Percentiles rank a stretch among this genome's conserved stretches.
phyloP scores from a whole-genome alignment of 345 rosid genomes.

The Salix dunnii region DNA sequence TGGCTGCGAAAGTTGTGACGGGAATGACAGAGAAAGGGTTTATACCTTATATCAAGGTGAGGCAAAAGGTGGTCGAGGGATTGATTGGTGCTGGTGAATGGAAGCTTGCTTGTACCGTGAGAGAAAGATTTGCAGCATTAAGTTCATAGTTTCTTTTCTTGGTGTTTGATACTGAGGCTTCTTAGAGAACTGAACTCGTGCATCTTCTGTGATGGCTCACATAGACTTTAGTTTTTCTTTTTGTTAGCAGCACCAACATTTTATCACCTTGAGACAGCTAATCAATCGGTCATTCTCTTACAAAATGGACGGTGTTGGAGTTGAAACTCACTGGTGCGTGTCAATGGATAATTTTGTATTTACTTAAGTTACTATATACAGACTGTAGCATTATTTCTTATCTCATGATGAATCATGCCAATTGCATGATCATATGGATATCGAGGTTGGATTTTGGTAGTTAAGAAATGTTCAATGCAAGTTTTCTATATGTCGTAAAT shows the following conservation, averaged over 20 bases:
- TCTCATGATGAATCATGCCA: neutral
- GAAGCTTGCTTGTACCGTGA: slow-evolving; percentile 61
- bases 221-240: neutral
- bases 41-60: slow-evolving; percentile 65
- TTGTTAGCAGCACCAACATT: neutral
- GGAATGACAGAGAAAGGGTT: slow-evolving; percentile 72
- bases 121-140: slow-evolving; percentile 59
- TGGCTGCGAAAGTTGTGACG: slow-evolving; percentile 70
- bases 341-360: neutral
- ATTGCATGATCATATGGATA: neutral
- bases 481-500: neutral
- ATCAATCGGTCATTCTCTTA: neutral
- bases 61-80: slow-evolving; percentile 72
- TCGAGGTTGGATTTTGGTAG: neutral
- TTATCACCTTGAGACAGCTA: neutral
- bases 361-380: neutral
- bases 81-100: slow-evolving; percentile 53
- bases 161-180: neutral
- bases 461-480: neutral
- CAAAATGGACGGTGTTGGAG: neutral
- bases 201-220: neutral
- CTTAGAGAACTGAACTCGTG: neutral
- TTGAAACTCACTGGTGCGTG: neutral
- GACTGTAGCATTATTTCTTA: neutral
- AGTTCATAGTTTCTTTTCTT: slow-evolving; percentile 40